Base-by-base conservation (phyloP, 768 basidiomycete genomes). In the Hericium rajendrae region DNA sequence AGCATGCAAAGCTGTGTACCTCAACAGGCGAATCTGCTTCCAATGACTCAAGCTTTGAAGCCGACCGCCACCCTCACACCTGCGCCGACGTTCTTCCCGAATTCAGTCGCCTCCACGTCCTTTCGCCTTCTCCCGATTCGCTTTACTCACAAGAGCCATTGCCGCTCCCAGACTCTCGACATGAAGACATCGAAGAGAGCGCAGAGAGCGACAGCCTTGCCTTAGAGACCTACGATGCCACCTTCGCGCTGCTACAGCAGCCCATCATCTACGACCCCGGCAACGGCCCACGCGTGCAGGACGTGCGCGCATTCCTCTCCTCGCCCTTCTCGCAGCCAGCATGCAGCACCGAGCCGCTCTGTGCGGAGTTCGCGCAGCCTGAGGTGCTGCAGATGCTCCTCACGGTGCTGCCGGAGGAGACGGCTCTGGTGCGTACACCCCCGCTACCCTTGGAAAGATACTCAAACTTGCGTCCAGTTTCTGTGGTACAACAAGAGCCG, bases 401-500 rank as follows among this genome's bases (percentile, higher is more conserved):
- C 58, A 83, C 81, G 0, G 77, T 86, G 9, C 70, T 91, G 1
- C 85, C 90, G 0, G 80, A 84, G 59, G 89, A 91, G 60, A 78
- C 74, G 3, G 87, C 90, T 0, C 65, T 85, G 60, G 89, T 90
- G 62, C 50, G 83, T 72, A 22, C 8, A 46, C 20, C 10, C n/a
- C 22, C 51, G 12, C 41, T 15, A 50, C 11, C 4, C 18, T 24
- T 15, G 46, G 24, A 32, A 46, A 39, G 46, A 16, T 40, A n/a
- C 20, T 48, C 6, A 6, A 32, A n/a, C n/a, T n/a, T 20, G 8
- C n/a, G 38, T 48, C 20, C 59, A 88, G 88, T 82, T 87, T 10
- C 63, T 91, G 12, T 91, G 88, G 88, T 91, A 91, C 65, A 92
- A 92, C 74, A 89, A 89, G 71, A 89, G 86, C 65, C 79, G 90